Percentiles rank a stretch among this genome's conserved stretches.
Evolutionary conservation across 352 stramenopile genomes (phyloP).

Genomic region (Pythium aquatile): DNA sequence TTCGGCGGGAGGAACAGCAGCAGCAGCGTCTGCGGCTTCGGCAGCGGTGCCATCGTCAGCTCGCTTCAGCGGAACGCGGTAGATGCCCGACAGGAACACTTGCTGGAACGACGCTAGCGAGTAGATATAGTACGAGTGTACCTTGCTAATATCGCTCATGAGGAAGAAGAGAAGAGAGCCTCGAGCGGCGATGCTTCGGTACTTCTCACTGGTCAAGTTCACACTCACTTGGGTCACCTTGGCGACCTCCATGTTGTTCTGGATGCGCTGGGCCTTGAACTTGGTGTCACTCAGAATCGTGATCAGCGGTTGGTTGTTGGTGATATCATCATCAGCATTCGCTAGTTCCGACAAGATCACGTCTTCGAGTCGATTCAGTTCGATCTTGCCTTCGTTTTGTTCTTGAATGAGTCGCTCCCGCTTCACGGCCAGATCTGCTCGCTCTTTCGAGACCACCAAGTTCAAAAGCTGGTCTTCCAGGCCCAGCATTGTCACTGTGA

Average conservation of each 20-base stretch:
- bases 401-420: conserved; percentile 92
- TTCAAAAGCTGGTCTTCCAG: conserved; percentile 93
- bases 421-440: conserved; percentile 78
- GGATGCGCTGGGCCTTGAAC: conserved; percentile 88
- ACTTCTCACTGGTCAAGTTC: conserved; percentile 94
- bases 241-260: conserved; percentile 92
- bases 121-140: conserved; percentile 98
- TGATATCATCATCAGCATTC: conserved; percentile 96
- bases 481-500: conserved; percentile 91
- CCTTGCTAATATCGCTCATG: conserved; percentile 97
- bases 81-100: conserved; percentile 95
- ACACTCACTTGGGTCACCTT: conserved; percentile 93
- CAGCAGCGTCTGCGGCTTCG: conserved; percentile 35
- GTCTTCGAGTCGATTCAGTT: conserved; percentile 95
- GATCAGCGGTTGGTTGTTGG: conserved; percentile 96
- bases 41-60: conserved; percentile 14
- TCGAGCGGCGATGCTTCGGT: conserved; percentile 91
- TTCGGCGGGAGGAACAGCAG: conserved; percentile 7
- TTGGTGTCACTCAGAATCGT: conserved; percentile 95
- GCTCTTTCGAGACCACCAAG: conserved; percentile 92
- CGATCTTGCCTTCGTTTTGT: conserved; percentile 96
- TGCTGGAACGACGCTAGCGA: conserved; percentile 95
- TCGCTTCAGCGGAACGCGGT: conserved; percentile 73
- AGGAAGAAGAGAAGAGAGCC: conserved; percentile 95
- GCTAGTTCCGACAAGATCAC: conserved; percentile 94